Evolutionary conservation across 441 rosid genomes (phyloP).

Genomic region (Capsella rubella): DNA sequence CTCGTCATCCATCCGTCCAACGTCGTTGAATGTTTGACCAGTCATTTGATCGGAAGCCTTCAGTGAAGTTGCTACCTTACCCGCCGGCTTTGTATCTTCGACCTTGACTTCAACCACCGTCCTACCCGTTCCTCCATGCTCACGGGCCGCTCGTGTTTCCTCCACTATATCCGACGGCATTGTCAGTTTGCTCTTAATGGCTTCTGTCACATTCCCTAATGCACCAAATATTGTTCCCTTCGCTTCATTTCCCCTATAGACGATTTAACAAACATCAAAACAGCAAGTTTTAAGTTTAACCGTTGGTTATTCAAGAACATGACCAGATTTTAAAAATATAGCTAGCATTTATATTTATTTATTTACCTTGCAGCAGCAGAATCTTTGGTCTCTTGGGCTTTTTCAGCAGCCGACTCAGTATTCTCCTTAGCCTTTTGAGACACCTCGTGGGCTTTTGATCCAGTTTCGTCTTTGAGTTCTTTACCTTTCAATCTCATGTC

Average conservation of each 20-base stretch:
- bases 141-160: conserved; percentile 47
- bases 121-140: conserved; percentile 45
- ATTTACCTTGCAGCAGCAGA: conserved; percentile 26
- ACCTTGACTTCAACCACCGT: conserved; percentile 37
- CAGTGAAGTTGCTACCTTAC: conserved; percentile 44
- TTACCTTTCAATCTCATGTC: conserved; percentile 52
- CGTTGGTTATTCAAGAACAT: not conserved
- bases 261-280: not conserved
- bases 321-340: no score
- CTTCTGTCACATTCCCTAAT: conserved; percentile 43
- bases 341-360: not conserved
- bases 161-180: conserved; percentile 46
- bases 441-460: conserved; percentile 1
- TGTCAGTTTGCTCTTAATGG: conserved; percentile 50
- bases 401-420: conserved; percentile 15
- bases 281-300: not conserved
- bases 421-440: conserved; percentile 33
- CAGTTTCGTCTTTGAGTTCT: conserved; percentile 46
- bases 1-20: conserved; percentile 49
- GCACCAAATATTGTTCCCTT: conserved; percentile 40
- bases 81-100: conserved; percentile 46
- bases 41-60: conserved; percentile 55
- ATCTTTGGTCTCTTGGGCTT: conserved; percentile 36
- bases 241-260: conserved; percentile 50
- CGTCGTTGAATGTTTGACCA: conserved; percentile 61